Conservation (phyloP, 129 eudicot genomes). For the Lactuca sativa region DNA sequence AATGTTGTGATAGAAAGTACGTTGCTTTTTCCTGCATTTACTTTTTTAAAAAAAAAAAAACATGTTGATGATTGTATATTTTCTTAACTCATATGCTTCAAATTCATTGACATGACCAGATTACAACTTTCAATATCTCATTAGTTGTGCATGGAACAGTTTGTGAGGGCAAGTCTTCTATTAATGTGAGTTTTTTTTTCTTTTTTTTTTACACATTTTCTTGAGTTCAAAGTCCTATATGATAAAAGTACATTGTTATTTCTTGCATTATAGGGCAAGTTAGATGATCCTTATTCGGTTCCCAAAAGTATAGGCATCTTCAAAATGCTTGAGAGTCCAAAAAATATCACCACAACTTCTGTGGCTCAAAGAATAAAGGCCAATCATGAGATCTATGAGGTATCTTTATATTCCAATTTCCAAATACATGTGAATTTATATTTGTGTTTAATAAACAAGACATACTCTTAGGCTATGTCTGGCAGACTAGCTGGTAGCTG, state of each 20-base stretch:
- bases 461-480: no score
- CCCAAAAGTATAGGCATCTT: constrained; percentile 70
- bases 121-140: constrained; percentile 76
- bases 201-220: not conserved
- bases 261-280: constrained; percentile 42
- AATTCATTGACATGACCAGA: constrained; percentile 37
- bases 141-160: constrained; percentile 67
- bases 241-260: not conserved
- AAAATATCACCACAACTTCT: constrained; percentile 48
- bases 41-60: not conserved
- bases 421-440: no score
- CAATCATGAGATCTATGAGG: constrained; percentile 46
- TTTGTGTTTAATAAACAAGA: no score
- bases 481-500: no score
- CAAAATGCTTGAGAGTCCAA: constrained; percentile 60
- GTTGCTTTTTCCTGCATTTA: no score
- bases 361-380: constrained; percentile 42
- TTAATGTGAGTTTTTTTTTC: constrained; percentile 42
- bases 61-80: not conserved
- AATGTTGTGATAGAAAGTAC: no score
- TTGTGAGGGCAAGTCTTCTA: constrained; percentile 48
- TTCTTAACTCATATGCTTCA: not conserved
- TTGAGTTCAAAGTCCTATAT: not conserved
- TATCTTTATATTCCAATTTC: constrained; percentile 16
- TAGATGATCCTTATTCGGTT: constrained; percentile 65